Evolutionary conservation across 2,329 filamentous ascomycete genomes (phyloP).

Genomic region (Curvularia lunata): DNA sequence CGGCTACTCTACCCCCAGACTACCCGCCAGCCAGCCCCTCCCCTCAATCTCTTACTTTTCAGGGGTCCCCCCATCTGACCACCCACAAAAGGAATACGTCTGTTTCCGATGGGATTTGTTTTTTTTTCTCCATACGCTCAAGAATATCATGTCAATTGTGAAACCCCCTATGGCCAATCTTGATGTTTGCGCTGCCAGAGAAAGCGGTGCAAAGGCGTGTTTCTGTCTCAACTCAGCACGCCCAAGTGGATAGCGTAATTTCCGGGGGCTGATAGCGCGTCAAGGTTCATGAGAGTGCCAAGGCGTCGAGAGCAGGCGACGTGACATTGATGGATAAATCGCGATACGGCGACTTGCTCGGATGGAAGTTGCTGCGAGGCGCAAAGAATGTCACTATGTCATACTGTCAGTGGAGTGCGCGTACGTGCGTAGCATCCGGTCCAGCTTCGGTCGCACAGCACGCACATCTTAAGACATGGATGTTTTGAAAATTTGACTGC

Average conservation of each 20-base stretch:
- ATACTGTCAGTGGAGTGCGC: constrained; percentile 12
- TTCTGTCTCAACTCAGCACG: background rate
- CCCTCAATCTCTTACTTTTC: constrained; percentile 23
- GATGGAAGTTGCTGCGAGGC: constrained; percentile 3
- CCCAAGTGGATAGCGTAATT: constrained; percentile 1
- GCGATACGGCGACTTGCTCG: constrained; percentile 4
- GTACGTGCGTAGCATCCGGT: constrained; percentile 7
- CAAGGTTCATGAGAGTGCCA: constrained; percentile 6
- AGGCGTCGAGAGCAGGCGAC: constrained; percentile 10
- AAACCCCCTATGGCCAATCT: background rate
- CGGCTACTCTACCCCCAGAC: constrained; percentile 22
- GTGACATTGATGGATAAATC: constrained; percentile 6
- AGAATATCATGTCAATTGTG: background rate
- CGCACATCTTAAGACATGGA: constrained; percentile 9
- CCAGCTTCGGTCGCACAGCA: constrained; percentile 12
- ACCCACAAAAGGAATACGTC: constrained; percentile 4
- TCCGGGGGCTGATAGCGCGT: constrained; percentile 8
- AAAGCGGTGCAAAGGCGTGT: background rate
- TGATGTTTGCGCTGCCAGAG: background rate
- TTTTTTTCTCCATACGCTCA: constrained; percentile 1
- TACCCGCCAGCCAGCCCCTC: constrained; percentile 23
- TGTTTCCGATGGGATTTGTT: constrained; percentile 1
- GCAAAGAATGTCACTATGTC: constrained; percentile 11
- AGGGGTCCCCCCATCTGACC: constrained; percentile 22
- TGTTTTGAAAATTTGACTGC: constrained; percentile 11